Base-by-base conservation (phyloP, 1,139 yeast genomes). In the Scheffersomyces segobiensis region DNA sequence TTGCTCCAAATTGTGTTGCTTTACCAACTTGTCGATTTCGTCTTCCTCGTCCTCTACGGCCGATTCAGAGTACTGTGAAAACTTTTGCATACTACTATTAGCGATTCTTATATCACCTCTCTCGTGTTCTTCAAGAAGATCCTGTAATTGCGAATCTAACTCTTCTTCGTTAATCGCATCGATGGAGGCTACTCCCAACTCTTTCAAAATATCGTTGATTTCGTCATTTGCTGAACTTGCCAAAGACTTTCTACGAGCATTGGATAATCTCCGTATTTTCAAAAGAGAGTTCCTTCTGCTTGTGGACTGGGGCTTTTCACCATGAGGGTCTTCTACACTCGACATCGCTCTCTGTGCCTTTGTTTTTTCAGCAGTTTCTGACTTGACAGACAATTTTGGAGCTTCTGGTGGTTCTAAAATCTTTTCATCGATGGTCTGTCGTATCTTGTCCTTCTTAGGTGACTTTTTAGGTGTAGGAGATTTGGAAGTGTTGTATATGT, bases 171-270 rank as follows among this genome's bases (percentile, higher is more conserved):
- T 78, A 7, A 75, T 71, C 22, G 73, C 80, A 55, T 74, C 79
- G 49, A 78, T 71, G 3, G 77, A 71, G n/a, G 72, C 66, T 2
- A 76, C 77, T 3, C 80, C 81, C 50, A 79, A 67, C 60, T 78
- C 83, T 50, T 71, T 69, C 51, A 80, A 66, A 19, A 80, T 71
- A 52, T 78, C 78, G 57, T 68, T 72, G 49, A 80, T 73, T 65
- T 80, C 84, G 55, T 79, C 83, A 57, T 71, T 73, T 10, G 82
- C 74, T 2, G 79, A 78, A 51, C 76, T 67, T 7, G 82, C 81
- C 51, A 76, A 64, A 18, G 82, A 77, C 61, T 77, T 78, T 53
- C 80, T 69, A 57, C 83, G 66, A 1, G 81, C 78, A 56, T 71
- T 72, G 1, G 81, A 76, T 53, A 78, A 67, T 53, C 79, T 67